Conservation (phyloP, 2,329 filamentous ascomycete genomes). For the Exserohilum rostratum region DNA sequence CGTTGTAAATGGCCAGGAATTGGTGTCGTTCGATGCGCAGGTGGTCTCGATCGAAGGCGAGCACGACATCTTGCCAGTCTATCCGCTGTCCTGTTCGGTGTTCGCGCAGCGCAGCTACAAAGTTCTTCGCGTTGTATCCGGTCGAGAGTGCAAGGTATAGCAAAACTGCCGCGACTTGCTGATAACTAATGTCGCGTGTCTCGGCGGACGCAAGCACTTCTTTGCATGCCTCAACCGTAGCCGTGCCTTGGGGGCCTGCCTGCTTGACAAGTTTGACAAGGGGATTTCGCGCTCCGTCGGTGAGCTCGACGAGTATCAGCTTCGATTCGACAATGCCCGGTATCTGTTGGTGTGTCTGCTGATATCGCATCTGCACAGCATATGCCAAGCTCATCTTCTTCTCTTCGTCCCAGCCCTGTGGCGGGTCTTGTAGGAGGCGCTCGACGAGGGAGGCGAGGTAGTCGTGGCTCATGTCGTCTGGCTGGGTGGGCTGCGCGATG, state of each 20-base stretch:
- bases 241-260: slow-evolving; percentile 75
- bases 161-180: slow-evolving; percentile 81
- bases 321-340: slow-evolving; percentile 73
- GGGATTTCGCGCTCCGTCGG: slow-evolving; percentile 66
- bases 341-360: slow-evolving; percentile 66
- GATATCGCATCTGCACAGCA: slow-evolving; percentile 68
- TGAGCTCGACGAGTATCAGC: slow-evolving; percentile 70
- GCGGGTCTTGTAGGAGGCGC: slow-evolving; percentile 84
- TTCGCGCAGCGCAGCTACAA: slow-evolving; percentile 64
- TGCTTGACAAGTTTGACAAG: slow-evolving; percentile 71
- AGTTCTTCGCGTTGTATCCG: slow-evolving; percentile 70
- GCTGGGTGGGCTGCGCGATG: slow-evolving; percentile 67
- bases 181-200: slow-evolving; percentile 72
- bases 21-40: slow-evolving; percentile 78
- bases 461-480: slow-evolving; percentile 68
- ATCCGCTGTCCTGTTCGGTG: slow-evolving; percentile 62
- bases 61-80: slow-evolving; percentile 73
- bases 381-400: slow-evolving; percentile 71
- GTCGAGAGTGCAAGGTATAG: slow-evolving; percentile 70
- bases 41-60: slow-evolving; percentile 79
- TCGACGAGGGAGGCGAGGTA: slow-evolving; percentile 84
- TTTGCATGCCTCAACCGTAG: slow-evolving; percentile 72
- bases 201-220: slow-evolving; percentile 64
- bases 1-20: slow-evolving; percentile 81
- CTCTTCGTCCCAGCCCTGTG: slow-evolving; percentile 80